Evolutionary conservation across 768 basidiomycete genomes (phyloP).

Genomic region (Trametes elegans): DNA sequence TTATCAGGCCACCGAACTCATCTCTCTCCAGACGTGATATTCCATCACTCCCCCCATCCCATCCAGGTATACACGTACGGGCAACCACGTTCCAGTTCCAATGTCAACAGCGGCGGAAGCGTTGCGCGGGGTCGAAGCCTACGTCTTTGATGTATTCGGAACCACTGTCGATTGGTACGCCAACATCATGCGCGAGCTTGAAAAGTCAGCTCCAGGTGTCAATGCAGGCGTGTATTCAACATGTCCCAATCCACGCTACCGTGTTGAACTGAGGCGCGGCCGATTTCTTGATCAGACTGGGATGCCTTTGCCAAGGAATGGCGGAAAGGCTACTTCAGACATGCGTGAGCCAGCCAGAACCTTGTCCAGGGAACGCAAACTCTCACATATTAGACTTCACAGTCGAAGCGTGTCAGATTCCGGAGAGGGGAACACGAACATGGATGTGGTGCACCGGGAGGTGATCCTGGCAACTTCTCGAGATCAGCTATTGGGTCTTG

Average conservation of each 20-base stretch:
- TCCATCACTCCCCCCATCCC: too few relatives aligned
- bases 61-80: too few relatives aligned
- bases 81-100: too few relatives aligned
- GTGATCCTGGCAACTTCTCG: slow-evolving; percentile 27
- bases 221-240: neutral
- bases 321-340: slow-evolving; percentile 48
- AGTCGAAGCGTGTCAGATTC: slow-evolving; percentile 40
- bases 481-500: neutral
- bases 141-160: slow-evolving; percentile 30
- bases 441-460: slow-evolving; percentile 56
- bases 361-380: slow-evolving; percentile 2
- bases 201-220: neutral
- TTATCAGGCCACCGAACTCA: too few relatives aligned
- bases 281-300: slow-evolving; percentile 36
- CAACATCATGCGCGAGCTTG: slow-evolving; percentile 20
- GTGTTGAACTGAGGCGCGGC: neutral
- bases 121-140: slow-evolving; percentile 20
- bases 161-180: slow-evolving; percentile 31
- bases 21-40: too few relatives aligned
- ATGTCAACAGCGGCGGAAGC: neutral
- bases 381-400: slow-evolving; percentile 23
- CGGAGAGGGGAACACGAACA: slow-evolving; percentile 44
- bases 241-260: neutral
- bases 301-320: slow-evolving; percentile 52
- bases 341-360: slow-evolving; percentile 36